Base-by-base conservation (phyloP, 1,284 basidiomycete species). In the Schizophyllum commune region DNA sequence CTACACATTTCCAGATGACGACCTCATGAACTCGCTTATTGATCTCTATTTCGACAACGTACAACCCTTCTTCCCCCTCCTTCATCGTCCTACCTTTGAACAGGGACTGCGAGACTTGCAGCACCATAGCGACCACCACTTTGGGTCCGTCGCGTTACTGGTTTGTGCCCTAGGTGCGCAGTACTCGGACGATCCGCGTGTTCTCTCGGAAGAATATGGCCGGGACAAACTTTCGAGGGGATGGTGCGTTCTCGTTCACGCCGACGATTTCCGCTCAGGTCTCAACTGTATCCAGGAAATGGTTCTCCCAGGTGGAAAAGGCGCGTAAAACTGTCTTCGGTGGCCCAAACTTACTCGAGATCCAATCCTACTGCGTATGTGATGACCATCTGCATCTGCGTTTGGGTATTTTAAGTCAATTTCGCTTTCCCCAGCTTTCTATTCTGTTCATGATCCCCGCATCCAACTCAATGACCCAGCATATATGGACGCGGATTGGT, bases 161-260 rank as follows among this genome's bases (percentile, higher is more conserved):
- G 77, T 89, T 0, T 88, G 86, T 66, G 86, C 88, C 5, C 71
- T 86, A 53, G 88, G 80, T 4, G 77, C 85, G 1, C 76, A 83
- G 32, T 84, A 76, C 65, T 77, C 82, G 15, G 72, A 83, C 59
- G 89, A 92, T 70, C 77, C 81, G 0, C 73, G 86, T 13, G 82
- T 88, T 2, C 70, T 83, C 64, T 72, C 76, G 4, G 73, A 78
- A 13, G 0, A 73, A 81, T 55, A 55, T 55, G 20, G 15, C 9
- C 9, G 2, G 17, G 39, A 47, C 19, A 55, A 9, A 3, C 13
- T 15, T 2, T 27, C 53, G 15, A 27, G 27, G 19, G 27, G 20
- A 55, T 55, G 53, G 39, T 47, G 8, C 39, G 39, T 47, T 3
- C 9, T 47, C 13, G 6, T 39, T 7, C 6, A 39, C 7, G 7